Evolutionary conservation across 2,329 filamentous ascomycete genomes (phyloP).

Genomic region (Didymellaceae sp.): DNA sequence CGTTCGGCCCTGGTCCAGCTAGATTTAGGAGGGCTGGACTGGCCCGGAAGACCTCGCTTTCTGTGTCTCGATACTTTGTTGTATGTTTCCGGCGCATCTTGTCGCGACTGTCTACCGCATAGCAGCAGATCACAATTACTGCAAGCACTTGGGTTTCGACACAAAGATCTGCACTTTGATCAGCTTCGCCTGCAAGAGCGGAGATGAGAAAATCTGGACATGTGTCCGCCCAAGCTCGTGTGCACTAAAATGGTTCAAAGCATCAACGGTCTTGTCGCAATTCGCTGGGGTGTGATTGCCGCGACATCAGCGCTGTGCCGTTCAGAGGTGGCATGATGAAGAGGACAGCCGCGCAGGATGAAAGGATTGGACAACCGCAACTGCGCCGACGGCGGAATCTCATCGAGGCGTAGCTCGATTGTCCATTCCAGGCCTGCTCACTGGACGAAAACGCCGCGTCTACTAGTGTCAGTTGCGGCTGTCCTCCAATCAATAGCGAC

Average conservation of each 20-base stretch:
- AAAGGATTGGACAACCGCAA: conserved; percentile 4
- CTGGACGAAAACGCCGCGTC: conserved; percentile 13
- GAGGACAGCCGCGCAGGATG: conserved; percentile 7
- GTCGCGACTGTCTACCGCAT: conserved; percentile 1
- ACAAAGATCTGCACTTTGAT: not conserved
- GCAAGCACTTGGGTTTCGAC: too few relatives aligned
- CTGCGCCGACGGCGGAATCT: conserved; percentile 8
- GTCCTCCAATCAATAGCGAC: conserved; percentile 20
- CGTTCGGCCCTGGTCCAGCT: conserved; percentile 19
- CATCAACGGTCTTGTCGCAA: conserved; percentile 5
- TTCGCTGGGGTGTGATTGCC: not conserved
- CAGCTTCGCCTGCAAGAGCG: not conserved
- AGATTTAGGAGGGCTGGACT: conserved; percentile 8
- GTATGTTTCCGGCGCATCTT: not conserved
- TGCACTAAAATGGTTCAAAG: conserved; percentile 4
- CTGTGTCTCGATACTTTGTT: not conserved
- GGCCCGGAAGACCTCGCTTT: not conserved
- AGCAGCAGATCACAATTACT: too few relatives aligned
- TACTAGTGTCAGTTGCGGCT: conserved; percentile 24
- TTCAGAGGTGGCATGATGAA: not conserved
- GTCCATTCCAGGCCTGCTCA: conserved; percentile 2
- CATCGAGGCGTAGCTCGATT: not conserved
- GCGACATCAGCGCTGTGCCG: not conserved
- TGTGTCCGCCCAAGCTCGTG: conserved; percentile 4
- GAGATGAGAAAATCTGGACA: conserved; percentile 14